Evolutionary conservation across 176 grass and related monocot species (phyloP), one percentile per base, ranked within the genome.

Genomic region (Oryza australiensis): DNA sequence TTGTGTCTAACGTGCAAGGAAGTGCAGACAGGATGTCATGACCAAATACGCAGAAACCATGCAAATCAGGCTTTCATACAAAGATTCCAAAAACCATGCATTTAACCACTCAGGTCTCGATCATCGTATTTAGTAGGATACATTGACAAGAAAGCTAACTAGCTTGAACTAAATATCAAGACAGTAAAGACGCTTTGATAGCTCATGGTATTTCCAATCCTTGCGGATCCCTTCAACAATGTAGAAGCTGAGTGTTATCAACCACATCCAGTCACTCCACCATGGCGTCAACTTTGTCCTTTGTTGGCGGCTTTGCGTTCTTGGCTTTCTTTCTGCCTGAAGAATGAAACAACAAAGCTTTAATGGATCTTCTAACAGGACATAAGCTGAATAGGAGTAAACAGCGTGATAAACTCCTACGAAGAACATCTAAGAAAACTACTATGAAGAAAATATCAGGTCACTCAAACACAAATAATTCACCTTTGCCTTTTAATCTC

Each of bases 251-350:
- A n/a, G 46, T 5, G 46, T 49, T 18, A 9, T 55, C 51, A 55
- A 55, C 51, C 7, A 9, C 18, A 22, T 6, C 40, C 27, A 1
- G 20, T 94, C 86, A 94, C 73, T 91, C 89, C 85, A 91, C 81
- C 92, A 94, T 94, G 48, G 70, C 68, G 12, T 91, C 92, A 42
- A 66, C 72, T 40, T 78, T 83, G 12, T 67, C 87, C 35, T 86
- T 78, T 0, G 84, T 29, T 23, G 77, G 78, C 0, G 32, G 65
- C 4, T 85, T 86, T 22, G 55, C 67, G 55, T 80, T 87, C 73
- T 88, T 94, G 22, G 78, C 72, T 87, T 89, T 94, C 84, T 82
- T 89, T 55, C 90, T 92, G 43, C 92, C 92, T 94, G 80, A 71
- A 68, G 55, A 73, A 70, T 16, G 83, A 34, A 85, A 16, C 22